These are phyloP conservation scores for Saccharomyces hybrid DNA, from an alignment of 1,139 yeast species.

Conservation along the genomic window DNA sequence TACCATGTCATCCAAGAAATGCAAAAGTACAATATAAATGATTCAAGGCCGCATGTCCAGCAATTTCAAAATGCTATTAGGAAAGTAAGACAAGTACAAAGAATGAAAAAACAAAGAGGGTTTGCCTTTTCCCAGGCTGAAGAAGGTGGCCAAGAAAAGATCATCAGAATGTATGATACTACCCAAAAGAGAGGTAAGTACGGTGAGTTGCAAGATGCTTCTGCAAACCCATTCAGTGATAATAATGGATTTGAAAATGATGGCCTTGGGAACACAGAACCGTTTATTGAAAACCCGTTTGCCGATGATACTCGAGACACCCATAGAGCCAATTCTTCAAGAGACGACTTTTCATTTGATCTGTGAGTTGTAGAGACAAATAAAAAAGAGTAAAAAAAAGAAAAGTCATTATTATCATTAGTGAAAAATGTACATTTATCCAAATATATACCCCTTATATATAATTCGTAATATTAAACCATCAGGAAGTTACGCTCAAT, in stretches of 20 bases:
- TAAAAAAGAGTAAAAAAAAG: not conserved
- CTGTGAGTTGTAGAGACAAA: not conserved
- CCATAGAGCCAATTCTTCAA: not conserved
- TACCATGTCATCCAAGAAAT: constrained; percentile 96
- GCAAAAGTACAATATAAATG: constrained; percentile 91
- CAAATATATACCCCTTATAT: not conserved
- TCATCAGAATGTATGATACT: constrained; percentile 91
- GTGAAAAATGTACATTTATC: constrained; percentile 2
- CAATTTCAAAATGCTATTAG: constrained; percentile 96
- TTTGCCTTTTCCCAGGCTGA: constrained; percentile 97
- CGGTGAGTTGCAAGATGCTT: constrained; percentile 44
- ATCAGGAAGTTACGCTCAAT: not conserved
- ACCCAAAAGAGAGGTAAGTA: constrained; percentile 53
- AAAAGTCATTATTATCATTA: not conserved
- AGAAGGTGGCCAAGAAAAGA: constrained; percentile 83
- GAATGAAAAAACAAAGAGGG: constrained; percentile 97
- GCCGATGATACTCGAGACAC: constrained; percentile 2
- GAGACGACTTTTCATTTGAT: not conserved
- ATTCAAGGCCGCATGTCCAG: constrained; percentile 89
- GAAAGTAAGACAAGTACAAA: constrained; percentile 94
- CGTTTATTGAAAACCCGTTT: constrained; percentile 10
- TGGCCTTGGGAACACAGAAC: constrained; percentile 1
- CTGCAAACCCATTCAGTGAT: constrained; percentile 28
- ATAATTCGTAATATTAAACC: not conserved
- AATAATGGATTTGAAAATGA: constrained; percentile 8